Conservation (phyloP, 345 rosid species). For the Euphorbia pulcherrima region DNA sequence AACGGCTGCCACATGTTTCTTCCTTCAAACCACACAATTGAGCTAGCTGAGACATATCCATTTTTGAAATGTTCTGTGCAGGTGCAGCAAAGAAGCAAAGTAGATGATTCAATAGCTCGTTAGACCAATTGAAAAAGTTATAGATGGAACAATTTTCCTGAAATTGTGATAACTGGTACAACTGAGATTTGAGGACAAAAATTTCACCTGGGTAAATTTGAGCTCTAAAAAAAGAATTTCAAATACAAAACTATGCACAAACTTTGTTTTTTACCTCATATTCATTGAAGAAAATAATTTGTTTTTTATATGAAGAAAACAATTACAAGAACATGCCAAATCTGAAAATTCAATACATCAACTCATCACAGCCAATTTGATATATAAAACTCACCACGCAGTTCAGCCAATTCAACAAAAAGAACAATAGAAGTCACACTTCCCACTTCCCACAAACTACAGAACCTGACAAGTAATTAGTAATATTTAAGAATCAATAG, state of each 20-base stretch:
- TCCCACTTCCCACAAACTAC: too few species aligned
- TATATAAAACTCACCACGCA: constrained; percentile 50
- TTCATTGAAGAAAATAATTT: background rate
- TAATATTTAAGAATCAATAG: too few species aligned
- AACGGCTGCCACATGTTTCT: constrained; percentile 80
- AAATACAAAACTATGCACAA: background rate
- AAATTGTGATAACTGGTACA: constrained; percentile 31
- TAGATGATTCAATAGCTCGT: constrained; percentile 39
- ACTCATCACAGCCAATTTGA: background rate
- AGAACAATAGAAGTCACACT: too few species aligned
- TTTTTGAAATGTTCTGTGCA: constrained; percentile 80
- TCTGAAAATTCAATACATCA: constrained; percentile 4
- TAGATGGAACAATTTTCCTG: constrained; percentile 38
- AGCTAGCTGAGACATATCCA: constrained; percentile 64
- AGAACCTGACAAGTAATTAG: too few species aligned
- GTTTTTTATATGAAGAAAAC: background rate
- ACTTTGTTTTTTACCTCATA: constrained; percentile 2
- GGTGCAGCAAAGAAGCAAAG: constrained; percentile 45
- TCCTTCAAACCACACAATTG: constrained; percentile 85
- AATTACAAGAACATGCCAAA: constrained; percentile 20
- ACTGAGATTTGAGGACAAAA: constrained; percentile 23
- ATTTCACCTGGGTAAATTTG: constrained; percentile 26
- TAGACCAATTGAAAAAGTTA: constrained; percentile 46
- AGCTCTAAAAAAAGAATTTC: background rate
- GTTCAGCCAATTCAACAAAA: too few species aligned